Conservation (phyloP, 1,139 yeast genomes). For the Pichiaceae sp. region DNA sequence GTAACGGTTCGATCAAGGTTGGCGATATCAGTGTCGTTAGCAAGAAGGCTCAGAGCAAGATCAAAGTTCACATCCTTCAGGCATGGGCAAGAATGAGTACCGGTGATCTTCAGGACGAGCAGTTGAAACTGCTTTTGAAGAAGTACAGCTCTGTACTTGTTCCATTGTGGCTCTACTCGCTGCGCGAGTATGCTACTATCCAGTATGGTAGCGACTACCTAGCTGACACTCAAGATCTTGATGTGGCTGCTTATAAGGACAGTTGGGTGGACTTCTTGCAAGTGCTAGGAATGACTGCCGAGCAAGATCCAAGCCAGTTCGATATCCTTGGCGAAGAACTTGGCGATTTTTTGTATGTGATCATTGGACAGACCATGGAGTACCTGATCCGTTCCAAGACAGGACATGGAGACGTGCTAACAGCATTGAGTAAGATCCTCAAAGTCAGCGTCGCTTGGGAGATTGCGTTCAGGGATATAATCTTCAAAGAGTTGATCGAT, state of each 20-base stretch:
- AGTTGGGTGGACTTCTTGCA: conserved; percentile 78
- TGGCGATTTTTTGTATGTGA: conserved; percentile 67
- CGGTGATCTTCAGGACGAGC: conserved; percentile 22
- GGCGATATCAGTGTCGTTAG: conserved; percentile 33
- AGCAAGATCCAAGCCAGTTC: conserved; percentile 38
- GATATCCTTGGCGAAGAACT: conserved; percentile 50
- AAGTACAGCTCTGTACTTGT: conserved; percentile 54
- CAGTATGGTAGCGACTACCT: conserved; percentile 41
- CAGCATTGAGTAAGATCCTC: conserved; percentile 49
- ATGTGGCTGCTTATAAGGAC: conserved; percentile 46
- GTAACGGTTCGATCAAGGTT: conserved; percentile 27
- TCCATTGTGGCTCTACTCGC: conserved; percentile 71
- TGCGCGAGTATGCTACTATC: conserved; percentile 66
- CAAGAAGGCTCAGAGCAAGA: conserved; percentile 47
- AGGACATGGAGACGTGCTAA: conserved; percentile 17
- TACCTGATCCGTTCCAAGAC: conserved; percentile 38
- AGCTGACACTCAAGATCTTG: conserved; percentile 31
- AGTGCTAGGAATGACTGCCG: conserved; percentile 63
- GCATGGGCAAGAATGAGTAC: conserved; percentile 73
- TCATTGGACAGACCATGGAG: conserved; percentile 81
- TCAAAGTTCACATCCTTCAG: conserved; percentile 65
- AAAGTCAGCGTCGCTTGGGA: conserved; percentile 50
- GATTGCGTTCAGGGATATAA: conserved; percentile 55
- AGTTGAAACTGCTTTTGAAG: conserved; percentile 36
- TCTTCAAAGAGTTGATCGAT: conserved; percentile 71